Evolutionary conservation across 2,329 filamentous ascomycete species (phyloP).

Genomic region (Aspergillus candidus): DNA sequence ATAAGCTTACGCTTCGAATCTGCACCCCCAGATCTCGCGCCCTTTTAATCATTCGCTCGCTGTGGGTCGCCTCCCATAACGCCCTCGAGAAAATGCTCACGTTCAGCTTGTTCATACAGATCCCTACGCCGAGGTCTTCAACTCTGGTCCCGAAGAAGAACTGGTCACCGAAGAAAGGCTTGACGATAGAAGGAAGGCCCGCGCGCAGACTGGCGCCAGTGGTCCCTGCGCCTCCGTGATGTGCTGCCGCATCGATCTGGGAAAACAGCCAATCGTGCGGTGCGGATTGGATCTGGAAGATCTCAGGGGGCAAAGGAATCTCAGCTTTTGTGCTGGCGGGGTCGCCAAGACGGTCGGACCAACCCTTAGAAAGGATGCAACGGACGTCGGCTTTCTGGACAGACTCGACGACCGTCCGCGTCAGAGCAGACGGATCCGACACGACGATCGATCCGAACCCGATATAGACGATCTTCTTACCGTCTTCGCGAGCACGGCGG

Average conservation of each 20-base stretch:
- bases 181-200: slow-evolving; percentile 87
- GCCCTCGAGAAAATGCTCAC: slow-evolving; percentile 78
- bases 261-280: slow-evolving; percentile 96
- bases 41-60: slow-evolving; percentile 84
- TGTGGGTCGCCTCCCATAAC: slow-evolving; percentile 85
- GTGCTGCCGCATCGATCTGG: slow-evolving; percentile 88
- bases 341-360: slow-evolving; percentile 75
- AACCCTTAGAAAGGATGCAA: slow-evolving; percentile 92
- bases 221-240: slow-evolving; percentile 91
- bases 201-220: slow-evolving; percentile 88
- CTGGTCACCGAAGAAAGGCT: slow-evolving; percentile 96
- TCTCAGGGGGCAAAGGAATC: slow-evolving; percentile 68
- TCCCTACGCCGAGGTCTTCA: slow-evolving; percentile 87
- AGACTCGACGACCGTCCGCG: slow-evolving; percentile 85
- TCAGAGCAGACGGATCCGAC: slow-evolving; percentile 79
- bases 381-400: slow-evolving; percentile 87
- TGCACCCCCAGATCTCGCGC: slow-evolving; percentile 75
- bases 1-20: slow-evolving; percentile 67
- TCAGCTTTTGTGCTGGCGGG: slow-evolving; percentile 55
- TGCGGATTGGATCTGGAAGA: slow-evolving; percentile 80
- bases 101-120: slow-evolving; percentile 83
- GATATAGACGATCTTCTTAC: slow-evolving; percentile 91
- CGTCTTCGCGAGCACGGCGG: slow-evolving; percentile 67
- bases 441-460: slow-evolving; percentile 97
- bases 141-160: slow-evolving; percentile 90